phyloP scores from a whole-genome alignment of 768 basidiomycete species.

The Tulasnella sp. region DNA sequence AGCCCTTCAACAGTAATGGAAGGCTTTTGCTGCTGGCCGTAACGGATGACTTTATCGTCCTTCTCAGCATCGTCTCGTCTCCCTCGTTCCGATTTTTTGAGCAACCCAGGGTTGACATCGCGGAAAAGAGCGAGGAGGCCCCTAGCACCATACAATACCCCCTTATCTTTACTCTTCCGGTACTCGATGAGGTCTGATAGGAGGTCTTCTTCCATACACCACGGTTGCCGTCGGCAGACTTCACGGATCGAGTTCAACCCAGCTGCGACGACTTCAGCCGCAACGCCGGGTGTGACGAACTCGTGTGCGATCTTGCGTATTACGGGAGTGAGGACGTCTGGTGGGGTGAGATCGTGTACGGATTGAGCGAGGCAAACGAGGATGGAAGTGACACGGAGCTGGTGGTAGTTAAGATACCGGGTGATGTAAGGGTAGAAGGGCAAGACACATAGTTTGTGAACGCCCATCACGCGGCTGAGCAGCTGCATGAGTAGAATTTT shows the following conservation, averaged over 20 bases:
- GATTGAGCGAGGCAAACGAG: constrained; percentile 90
- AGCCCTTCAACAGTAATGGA: constrained; percentile 81
- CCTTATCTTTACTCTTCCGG: constrained; percentile 88
- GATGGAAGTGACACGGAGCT: constrained; percentile 84
- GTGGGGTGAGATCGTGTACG: constrained; percentile 89
- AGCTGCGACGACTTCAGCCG: constrained; percentile 87
- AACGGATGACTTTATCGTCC: no score
- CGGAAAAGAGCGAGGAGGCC: constrained; percentile 81
- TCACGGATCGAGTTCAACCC: constrained; percentile 95
- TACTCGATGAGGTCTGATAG: constrained; percentile 90
- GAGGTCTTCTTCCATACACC: constrained; percentile 93
- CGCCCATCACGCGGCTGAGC: constrained; percentile 82
- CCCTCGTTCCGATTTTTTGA: constrained; percentile 85
- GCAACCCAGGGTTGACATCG: constrained; percentile 89
- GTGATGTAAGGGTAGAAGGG: constrained; percentile 93
- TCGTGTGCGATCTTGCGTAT: constrained; percentile 86
- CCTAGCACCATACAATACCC: constrained; percentile 77
- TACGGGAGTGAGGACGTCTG: constrained; percentile 80
- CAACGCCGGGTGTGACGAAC: constrained; percentile 95
- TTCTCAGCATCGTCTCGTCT: constrained; percentile 86
- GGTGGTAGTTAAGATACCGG: constrained; percentile 78
- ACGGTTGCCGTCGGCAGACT: constrained; percentile 87
- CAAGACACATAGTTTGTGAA: constrained; percentile 85
- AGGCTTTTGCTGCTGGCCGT: constrained; percentile 62
- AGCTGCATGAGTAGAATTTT: constrained; percentile 97